Conservation (phyloP, 345 rosid genomes). For the Lagerstroemia speciosa region DNA sequence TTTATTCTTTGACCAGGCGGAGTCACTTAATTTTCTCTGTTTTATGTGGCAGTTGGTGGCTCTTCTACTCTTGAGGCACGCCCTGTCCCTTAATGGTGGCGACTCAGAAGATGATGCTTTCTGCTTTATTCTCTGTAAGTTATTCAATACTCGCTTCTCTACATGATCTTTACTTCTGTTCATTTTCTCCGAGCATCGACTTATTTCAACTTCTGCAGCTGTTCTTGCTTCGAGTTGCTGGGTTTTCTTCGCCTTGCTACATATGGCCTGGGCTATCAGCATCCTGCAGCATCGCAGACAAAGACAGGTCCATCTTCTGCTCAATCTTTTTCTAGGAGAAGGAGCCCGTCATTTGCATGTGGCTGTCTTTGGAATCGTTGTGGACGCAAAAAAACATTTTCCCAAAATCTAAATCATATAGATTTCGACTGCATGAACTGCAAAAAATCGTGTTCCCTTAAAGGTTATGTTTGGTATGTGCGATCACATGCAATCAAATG, state of each 20-base stretch:
- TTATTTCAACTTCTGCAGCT: slow-evolving; percentile 35
- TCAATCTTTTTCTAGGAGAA: no score
- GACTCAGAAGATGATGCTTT: slow-evolving; percentile 49
- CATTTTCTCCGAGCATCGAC: not conserved
- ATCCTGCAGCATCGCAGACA: slow-evolving; percentile 88
- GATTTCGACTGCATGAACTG: no score
- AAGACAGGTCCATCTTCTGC: slow-evolving; percentile 51
- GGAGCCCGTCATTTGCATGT: no score
- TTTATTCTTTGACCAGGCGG: no score
- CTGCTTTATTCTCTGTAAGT: slow-evolving; percentile 82
- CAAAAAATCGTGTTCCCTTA: no score
- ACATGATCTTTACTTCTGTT: not conserved
- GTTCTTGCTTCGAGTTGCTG: slow-evolving; percentile 87
- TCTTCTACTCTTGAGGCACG: slow-evolving; percentile 84
- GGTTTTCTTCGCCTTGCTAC: slow-evolving; percentile 94
- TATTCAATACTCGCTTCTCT: not conserved
- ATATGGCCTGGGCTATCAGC: slow-evolving; percentile 99
- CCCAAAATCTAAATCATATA: no score
- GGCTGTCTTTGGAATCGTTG: no score
- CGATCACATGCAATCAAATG: no score
- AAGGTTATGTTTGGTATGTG: no score
- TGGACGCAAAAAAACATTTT: no score
- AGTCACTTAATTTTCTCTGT: no score
- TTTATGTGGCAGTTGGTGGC: slow-evolving; percentile 68
- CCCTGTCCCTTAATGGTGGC: slow-evolving; percentile 56